Evolutionary conservation across 2,329 filamentous ascomycete species (phyloP).

Genomic region (Didymellaceae sp.): DNA sequence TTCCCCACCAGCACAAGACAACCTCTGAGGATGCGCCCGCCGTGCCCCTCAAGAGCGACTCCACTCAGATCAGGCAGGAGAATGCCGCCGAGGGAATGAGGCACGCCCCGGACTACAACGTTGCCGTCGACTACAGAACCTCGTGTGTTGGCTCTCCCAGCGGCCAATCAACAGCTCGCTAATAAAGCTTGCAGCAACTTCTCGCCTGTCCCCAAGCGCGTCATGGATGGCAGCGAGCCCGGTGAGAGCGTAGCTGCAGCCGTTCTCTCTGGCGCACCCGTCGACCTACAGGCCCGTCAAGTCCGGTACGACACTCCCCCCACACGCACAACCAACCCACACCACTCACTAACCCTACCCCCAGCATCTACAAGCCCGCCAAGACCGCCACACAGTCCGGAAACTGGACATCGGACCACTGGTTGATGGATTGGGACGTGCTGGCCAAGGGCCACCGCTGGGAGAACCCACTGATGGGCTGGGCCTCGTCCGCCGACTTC

Average conservation of each 20-base stretch:
- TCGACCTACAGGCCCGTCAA: constrained; percentile 90
- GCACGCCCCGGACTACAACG: constrained; percentile 82
- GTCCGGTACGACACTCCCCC: constrained; percentile 72
- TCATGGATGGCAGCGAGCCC: constrained; percentile 91
- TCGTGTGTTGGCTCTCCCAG: constrained; percentile 67
- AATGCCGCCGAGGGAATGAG: constrained; percentile 58
- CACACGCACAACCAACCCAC: background rate
- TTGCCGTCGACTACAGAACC: constrained; percentile 83
- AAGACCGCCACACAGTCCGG: constrained; percentile 98
- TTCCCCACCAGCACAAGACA: constrained; percentile 38
- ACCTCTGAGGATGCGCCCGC: constrained; percentile 47
- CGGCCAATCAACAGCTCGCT: constrained; percentile 21
- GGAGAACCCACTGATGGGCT: constrained; percentile 98
- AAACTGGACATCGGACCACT: constrained; percentile 80
- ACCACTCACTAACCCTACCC: background rate
- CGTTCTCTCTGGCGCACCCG: constrained; percentile 87
- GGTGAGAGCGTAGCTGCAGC: constrained; percentile 78
- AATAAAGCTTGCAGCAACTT: constrained; percentile 68
- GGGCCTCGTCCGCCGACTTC: constrained; percentile 93
- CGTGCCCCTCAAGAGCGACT: constrained; percentile 45
- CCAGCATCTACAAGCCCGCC: constrained; percentile 85
- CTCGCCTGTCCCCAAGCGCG: constrained; percentile 85
- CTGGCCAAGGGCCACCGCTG: constrained; percentile 91
- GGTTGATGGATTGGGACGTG: constrained; percentile 99
- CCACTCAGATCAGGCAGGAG: constrained; percentile 60